phyloP scores from a whole-genome alignment of 2,329 filamentous ascomycete genomes.

The Neofusicoccum sp. region DNA sequence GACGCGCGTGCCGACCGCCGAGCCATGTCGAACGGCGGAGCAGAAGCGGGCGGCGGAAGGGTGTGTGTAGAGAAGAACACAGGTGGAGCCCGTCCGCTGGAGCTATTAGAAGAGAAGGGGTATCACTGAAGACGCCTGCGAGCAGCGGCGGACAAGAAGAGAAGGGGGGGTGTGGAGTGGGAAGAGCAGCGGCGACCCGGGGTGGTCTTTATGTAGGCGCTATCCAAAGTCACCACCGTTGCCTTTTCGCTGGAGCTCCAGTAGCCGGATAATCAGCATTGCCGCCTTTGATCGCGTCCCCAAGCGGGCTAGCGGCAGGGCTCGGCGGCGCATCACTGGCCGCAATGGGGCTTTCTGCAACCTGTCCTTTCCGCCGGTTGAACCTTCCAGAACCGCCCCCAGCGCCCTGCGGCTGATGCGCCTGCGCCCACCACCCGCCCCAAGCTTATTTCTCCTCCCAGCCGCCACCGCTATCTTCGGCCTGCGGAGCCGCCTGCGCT shows the following conservation, averaged over 20 bases:
- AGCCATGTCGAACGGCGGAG: conserved; percentile 45
- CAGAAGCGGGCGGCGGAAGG: not conserved
- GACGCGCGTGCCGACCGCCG: conserved; percentile 59
- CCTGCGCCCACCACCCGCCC: not conserved
- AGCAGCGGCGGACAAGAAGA: not conserved
- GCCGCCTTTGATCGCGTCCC: conserved; percentile 4
- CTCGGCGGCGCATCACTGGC: conserved; percentile 7
- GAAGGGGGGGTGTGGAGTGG: conserved; percentile 2
- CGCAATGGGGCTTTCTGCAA: conserved; percentile 18
- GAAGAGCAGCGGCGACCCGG: conserved; percentile 2
- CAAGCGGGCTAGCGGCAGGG: conserved; percentile 13
- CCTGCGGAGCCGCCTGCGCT: not conserved
- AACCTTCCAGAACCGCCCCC: conserved; percentile 17
- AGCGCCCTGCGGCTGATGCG: not conserved
- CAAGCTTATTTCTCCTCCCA: conserved; percentile 3
- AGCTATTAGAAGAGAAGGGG: conserved; percentile 5
- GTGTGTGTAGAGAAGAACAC: not conserved
- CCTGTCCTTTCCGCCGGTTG: conserved; percentile 17
- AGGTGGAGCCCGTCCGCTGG: not conserved
- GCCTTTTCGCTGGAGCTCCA: conserved; percentile 18
- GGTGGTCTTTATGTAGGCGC: conserved; percentile 18
- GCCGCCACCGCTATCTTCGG: conserved; percentile 3
- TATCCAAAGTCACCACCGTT: conserved; percentile 19
- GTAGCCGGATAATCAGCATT: conserved; percentile 17
- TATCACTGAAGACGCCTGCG: conserved; percentile 13